Base-by-base conservation (phyloP, 1,139 yeast species). In the Yamadazyma atlantica region DNA sequence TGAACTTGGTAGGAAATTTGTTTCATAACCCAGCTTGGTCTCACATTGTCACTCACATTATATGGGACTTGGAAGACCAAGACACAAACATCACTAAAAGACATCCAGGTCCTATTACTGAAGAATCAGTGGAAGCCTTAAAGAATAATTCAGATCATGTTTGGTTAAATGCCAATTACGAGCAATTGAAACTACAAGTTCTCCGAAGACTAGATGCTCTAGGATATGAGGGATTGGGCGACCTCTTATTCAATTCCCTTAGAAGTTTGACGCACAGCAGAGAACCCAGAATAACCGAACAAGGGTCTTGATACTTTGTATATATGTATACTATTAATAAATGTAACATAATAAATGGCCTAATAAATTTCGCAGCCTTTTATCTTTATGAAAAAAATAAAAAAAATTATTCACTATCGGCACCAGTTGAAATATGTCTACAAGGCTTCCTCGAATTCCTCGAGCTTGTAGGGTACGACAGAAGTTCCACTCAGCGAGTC, bases 21-120 rank as follows among this genome's bases (percentile, higher is more conserved):
- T 72, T 79, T 41, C 73, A 78, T 38, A 65, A 78, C 18, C 82
- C 88, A 0, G 65, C 80, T 1, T 75, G 80, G 57, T 62, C 78
- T 1, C 70, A 64, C 17, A 50, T 73, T 3, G 62, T 75, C 11
- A 68, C 79, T 0, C 63, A 64, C 14, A 57, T 70, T 2, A 49
- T 81, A 10, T 62, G 81, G 60, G 50, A 54, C 2, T 44, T 78
- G 9, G 86, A 81, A 44, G 81, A 77, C 37, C 48, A 53, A 2
- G 49, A 49, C 9, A 53, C 49, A 0, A 49, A 45, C 1, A 55
- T 68, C 4, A 46, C 55, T 8, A 49, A 49, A 1, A 53, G 76
- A 15, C 80, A 74, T 42, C 65, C 65, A 15, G 79, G 77, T 0
- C 80, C 82, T 0, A 51, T 74, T 8, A 63, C 55, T 43, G 62